Percentiles rank a stretch among this genome's conserved stretches.
Evolutionary conservation across 1,284 basidiomycete species (phyloP).

Genomic region (Ustilago hordei): DNA sequence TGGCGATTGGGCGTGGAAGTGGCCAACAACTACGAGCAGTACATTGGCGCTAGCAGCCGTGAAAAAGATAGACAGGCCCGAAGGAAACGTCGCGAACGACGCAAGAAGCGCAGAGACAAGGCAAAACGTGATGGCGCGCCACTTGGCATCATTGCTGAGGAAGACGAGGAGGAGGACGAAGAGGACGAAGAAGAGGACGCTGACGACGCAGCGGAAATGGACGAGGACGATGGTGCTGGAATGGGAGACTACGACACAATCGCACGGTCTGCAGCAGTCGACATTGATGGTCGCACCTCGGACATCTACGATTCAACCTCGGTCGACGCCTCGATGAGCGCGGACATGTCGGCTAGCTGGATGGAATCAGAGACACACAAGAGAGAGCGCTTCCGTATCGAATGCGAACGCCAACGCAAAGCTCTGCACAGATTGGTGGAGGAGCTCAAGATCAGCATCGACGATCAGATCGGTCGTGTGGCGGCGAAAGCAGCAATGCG

Average conservation of each 20-base stretch:
- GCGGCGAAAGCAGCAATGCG: slow-evolving; percentile 21
- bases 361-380: slow-evolving; percentile 28
- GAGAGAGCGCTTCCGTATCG: slow-evolving; percentile 36
- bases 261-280: background rate
- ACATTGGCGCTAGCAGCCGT: slow-evolving; percentile 30
- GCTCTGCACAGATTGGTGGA: slow-evolving; percentile 30
- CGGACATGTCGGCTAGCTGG: slow-evolving; percentile 29
- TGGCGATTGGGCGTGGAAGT: slow-evolving; percentile 35
- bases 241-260: background rate
- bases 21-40: slow-evolving; percentile 36
- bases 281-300: background rate
- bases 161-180: slow-evolving; percentile 43
- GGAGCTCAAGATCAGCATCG: slow-evolving; percentile 36
- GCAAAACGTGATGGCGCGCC: slow-evolving; percentile 31
- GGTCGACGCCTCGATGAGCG: slow-evolving; percentile 37
- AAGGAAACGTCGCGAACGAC: slow-evolving; percentile 30
- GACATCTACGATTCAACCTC: slow-evolving; percentile 14
- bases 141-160: slow-evolving; percentile 41
- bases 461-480: slow-evolving; percentile 43
- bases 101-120: slow-evolving; percentile 34
- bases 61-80: slow-evolving; percentile 37
- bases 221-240: background rate
- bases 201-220: slow-evolving; percentile 9
- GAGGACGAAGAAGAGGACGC: slow-evolving; percentile 30
- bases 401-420: slow-evolving; percentile 38